Evolutionary conservation across 1,284 basidiomycete species (phyloP), one percentile per base, ranked within the genome.

Genomic region (Mycosarcoma mackinlayi): DNA sequence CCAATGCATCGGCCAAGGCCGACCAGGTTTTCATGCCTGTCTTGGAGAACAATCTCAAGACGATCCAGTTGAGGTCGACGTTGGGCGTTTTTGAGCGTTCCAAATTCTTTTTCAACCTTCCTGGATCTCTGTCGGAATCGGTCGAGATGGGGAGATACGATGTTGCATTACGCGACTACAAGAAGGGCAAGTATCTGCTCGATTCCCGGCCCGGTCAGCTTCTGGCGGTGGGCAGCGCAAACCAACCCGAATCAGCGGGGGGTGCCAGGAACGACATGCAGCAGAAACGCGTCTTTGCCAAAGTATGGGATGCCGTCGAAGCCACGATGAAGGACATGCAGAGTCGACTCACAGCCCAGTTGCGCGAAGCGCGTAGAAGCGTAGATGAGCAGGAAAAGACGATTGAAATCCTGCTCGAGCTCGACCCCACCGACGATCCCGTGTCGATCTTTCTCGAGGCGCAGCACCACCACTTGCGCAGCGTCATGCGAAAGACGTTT

Each of bases 91-190:
- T 99, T 75, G 95, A 98, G 74, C 88, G 94, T 44, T 94, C 92
- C 56, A 96, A 94, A 77, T 99, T 98, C 87, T 93, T 98, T 83
- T 98, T 98, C 87, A 98, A 97, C 79, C 87, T 99, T 19, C 95
- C 96, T 0, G 91, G 92, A 21, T 90, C 91, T 40, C 87, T 99
- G n/a, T 88, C 92, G 23, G 95, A 96, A 81, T 90, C 88, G 18
- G 91, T 98, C 47, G 93, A 84, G 25, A 50, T 61, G n/a, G 78
- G 73, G 0, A 90, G 91, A 59, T 98, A 95, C 80, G 96, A 98
- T 69, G 89, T 90, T 35, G 94, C 94, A 0, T 86, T 98, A 76
- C 89, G 94, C 33, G 94, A 97, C 76, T 99, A 98, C 86, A 96
- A 96, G 84, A 97, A 97, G 84, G 96, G 95, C 31, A 92, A 93